Evolutionary conservation across 2,329 filamentous ascomycete species (phyloP).

Genomic region (Aspergillus brunneoviolaceus): DNA sequence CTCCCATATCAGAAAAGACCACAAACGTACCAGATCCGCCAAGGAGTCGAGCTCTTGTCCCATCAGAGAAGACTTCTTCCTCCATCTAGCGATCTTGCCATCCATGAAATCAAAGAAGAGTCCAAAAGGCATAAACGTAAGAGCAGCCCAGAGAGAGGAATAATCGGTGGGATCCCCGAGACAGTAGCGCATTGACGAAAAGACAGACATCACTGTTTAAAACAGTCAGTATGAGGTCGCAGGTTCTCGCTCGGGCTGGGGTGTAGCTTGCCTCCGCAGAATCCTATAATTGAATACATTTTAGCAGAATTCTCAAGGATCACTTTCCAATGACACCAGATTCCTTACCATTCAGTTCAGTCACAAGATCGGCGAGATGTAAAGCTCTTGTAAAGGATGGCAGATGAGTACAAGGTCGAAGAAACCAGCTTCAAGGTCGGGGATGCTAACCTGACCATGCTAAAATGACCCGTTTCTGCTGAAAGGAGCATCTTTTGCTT

Average conservation of each 20-base stretch:
- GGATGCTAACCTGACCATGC: slow-evolving; percentile 47
- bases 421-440: slow-evolving; percentile 1
- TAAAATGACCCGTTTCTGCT: slow-evolving; percentile 51
- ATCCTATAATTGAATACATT: slow-evolving; percentile 37
- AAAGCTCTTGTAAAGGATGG: slow-evolving; percentile 39
- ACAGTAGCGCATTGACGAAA: slow-evolving; percentile 92
- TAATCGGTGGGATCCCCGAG: slow-evolving; percentile 66
- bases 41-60: slow-evolving; percentile 95
- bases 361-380: slow-evolving; percentile 52
- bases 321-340: slow-evolving; percentile 5
- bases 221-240: slow-evolving; percentile 19
- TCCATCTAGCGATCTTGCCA: slow-evolving; percentile 92
- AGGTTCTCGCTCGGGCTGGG: not conserved
- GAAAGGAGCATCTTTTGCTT: slow-evolving; percentile 52
- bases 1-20: not conserved
- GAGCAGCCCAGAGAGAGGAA: slow-evolving; percentile 74
- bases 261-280: slow-evolving; percentile 47
- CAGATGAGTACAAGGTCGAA: slow-evolving; percentile 13
- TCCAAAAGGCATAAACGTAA: slow-evolving; percentile 85
- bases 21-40: slow-evolving; percentile 74
- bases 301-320: not conserved
- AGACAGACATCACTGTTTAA: slow-evolving; percentile 77
- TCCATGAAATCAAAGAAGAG: slow-evolving; percentile 99
- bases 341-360: slow-evolving; percentile 48
- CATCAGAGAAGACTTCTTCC: slow-evolving; percentile 96